Conservation (phyloP, 441 rosid genomes). For the Syzygium malaccense region DNA sequence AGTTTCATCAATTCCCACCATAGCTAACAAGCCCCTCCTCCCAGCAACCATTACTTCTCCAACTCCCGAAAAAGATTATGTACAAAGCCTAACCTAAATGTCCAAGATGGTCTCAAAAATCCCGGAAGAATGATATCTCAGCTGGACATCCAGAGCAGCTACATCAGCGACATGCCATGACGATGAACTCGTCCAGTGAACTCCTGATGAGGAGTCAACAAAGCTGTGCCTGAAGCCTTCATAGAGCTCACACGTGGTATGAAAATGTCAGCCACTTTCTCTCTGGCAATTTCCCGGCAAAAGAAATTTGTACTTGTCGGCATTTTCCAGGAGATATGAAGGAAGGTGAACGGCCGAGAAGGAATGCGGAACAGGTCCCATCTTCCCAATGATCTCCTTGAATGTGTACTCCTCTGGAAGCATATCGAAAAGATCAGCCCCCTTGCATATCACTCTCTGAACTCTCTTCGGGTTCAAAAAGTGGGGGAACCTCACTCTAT, state of each 20-base stretch:
- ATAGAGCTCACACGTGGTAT: not conserved
- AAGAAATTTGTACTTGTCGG: constrained; percentile 73
- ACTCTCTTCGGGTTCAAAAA: constrained; percentile 77
- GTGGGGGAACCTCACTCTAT: constrained; percentile 79
- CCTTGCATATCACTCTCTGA: constrained; percentile 83
- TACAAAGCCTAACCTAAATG: constrained; percentile 27
- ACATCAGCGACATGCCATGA: constrained; percentile 9
- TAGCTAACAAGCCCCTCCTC: constrained; percentile 10
- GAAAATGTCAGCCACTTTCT: constrained; percentile 39
- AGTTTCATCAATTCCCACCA: constrained; percentile 9
- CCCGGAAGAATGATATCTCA: constrained; percentile 1
- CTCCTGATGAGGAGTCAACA: constrained; percentile 17
- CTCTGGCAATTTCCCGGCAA: constrained; percentile 83
- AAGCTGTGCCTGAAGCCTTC: constrained; percentile 18
- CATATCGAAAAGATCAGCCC: constrained; percentile 90
- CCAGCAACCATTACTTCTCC: constrained; percentile 16
- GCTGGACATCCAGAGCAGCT: constrained; percentile 5
- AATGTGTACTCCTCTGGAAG: constrained; percentile 93
- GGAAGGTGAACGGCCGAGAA: constrained; percentile 94
- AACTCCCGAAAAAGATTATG: constrained; percentile 18
- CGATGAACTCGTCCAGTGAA: constrained; percentile 13
- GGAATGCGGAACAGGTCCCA: constrained; percentile 96
- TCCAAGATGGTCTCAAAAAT: constrained; percentile 15
- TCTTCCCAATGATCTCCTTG: constrained; percentile 86
- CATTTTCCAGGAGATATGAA: constrained; percentile 70